These are phyloP conservation scores for Myriangium duriaei DNA, from an alignment of 2,329 filamentous ascomycete genomes.

Conservation along the genomic window DNA sequence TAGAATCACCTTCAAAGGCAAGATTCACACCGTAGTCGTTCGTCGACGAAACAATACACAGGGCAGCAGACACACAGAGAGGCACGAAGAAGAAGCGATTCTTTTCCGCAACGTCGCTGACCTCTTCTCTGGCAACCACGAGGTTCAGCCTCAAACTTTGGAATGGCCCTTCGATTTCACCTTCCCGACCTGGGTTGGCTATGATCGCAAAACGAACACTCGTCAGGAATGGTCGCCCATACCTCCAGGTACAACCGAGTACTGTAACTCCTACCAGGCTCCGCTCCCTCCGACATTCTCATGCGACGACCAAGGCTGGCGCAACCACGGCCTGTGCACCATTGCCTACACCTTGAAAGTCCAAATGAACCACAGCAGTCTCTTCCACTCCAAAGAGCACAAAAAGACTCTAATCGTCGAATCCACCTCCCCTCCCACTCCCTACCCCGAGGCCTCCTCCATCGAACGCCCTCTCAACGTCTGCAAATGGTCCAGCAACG, in stretches of 20 bases:
- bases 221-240: too few relatives aligned
- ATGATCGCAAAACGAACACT: too few relatives aligned
- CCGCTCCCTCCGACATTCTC: background rate
- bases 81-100: slow-evolving; percentile 2
- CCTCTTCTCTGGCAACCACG: slow-evolving; percentile 3
- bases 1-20: slow-evolving; percentile 4
- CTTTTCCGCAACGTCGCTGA: slow-evolving; percentile 1
- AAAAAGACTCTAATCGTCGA: too few relatives aligned
- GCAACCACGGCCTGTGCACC: too few relatives aligned
- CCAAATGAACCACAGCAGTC: too few relatives aligned
- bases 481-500: background rate
- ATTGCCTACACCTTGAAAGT: too few relatives aligned
- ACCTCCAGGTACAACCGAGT: too few relatives aligned
- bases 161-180: slow-evolving; percentile 6
- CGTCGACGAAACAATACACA: background rate
- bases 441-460: too few relatives aligned
- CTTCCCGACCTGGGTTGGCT: slow-evolving; percentile 1
- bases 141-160: slow-evolving; percentile 2
- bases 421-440: too few relatives aligned
- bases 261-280: too few relatives aligned
- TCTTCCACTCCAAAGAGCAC: too few relatives aligned
- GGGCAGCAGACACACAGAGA: slow-evolving; percentile 2
- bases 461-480: background rate
- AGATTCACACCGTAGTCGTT: slow-evolving; percentile 3
- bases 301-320: background rate